These are phyloP conservation scores for Fusarium metavorans DNA, from an alignment of 2,329 filamentous ascomycete species.

Conservation along the genomic window DNA sequence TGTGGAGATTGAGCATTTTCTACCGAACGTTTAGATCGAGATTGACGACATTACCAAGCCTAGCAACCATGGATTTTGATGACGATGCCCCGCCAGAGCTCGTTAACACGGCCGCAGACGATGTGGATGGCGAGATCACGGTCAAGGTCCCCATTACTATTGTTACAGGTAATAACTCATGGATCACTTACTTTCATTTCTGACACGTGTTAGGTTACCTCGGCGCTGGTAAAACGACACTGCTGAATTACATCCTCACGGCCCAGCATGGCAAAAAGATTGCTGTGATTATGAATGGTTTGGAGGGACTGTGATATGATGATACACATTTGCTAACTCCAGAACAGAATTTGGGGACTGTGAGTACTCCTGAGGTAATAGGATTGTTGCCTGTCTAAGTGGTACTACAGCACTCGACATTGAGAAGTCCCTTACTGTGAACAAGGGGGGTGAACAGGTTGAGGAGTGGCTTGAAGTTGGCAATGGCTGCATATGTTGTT, in stretches of 20 bases:
- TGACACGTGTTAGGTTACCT: constrained; percentile 77
- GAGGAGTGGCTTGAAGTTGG: constrained; percentile 96
- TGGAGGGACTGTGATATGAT: constrained; percentile 10
- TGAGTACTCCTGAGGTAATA: constrained; percentile 55
- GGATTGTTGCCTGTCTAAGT: constrained; percentile 16
- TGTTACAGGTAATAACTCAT: constrained; percentile 72
- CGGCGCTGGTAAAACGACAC: constrained; percentile 93
- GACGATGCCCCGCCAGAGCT: constrained; percentile 77
- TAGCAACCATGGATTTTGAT: constrained; percentile 68
- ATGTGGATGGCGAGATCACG: constrained; percentile 61
- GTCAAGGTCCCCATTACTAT: constrained; percentile 86
- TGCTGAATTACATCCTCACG: constrained; percentile 95
- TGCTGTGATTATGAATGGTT: constrained; percentile 94
- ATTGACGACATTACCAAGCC: not conserved
- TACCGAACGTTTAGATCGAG: not conserved
- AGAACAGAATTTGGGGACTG: constrained; percentile 81
- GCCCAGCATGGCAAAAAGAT: constrained; percentile 98
- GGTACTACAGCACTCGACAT: constrained; percentile 82
- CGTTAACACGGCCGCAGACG: constrained; percentile 56
- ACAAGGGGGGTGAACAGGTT: constrained; percentile 82
- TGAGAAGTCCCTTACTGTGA: constrained; percentile 94
- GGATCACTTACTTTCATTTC: not conserved
- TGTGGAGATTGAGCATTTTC: not conserved
- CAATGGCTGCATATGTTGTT: constrained; percentile 98
- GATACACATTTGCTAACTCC: constrained; percentile 26